Conservation (phyloP, 2,329 filamentous ascomycete genomes). For the Stemphylium lycopersici region DNA sequence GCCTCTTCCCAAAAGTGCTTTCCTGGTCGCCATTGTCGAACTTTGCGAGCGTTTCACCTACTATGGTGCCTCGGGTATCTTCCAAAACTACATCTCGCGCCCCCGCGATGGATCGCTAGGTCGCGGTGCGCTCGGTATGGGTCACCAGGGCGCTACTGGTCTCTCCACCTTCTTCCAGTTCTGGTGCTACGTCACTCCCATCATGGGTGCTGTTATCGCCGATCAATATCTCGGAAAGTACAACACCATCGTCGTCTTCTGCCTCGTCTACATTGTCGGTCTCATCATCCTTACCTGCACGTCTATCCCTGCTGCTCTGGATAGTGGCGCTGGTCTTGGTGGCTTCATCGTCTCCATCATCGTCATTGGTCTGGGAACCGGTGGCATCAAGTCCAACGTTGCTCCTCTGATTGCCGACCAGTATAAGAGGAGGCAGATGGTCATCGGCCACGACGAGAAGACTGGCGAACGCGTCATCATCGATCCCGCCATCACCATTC, state of each 20-base stretch:
- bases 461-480: slow-evolving; percentile 55
- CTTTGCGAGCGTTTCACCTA: slow-evolving; percentile 59
- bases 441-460: slow-evolving; percentile 50
- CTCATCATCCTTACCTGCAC: slow-evolving; percentile 71
- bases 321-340: slow-evolving; percentile 64
- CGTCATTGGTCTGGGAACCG: slow-evolving; percentile 74
- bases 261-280: slow-evolving; percentile 67
- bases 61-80: slow-evolving; percentile 54
- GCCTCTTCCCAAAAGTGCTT: slow-evolving; percentile 54
- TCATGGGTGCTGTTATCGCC: slow-evolving; percentile 58
- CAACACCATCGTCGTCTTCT: slow-evolving; percentile 73
- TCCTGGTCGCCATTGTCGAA: slow-evolving; percentile 57
- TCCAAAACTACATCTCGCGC: slow-evolving; percentile 58
- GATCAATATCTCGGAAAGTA: slow-evolving; percentile 75
- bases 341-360: slow-evolving; percentile 67
- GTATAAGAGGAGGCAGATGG: slow-evolving; percentile 52
- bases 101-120: slow-evolving; percentile 47
- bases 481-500: slow-evolving; percentile 55
- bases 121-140: slow-evolving; percentile 51
- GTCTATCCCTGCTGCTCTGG: slow-evolving; percentile 68
- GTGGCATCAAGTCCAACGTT: slow-evolving; percentile 84
- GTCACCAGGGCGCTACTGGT: slow-evolving; percentile 54
- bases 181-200: slow-evolving; percentile 43
- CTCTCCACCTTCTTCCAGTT: slow-evolving; percentile 55
- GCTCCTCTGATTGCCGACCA: slow-evolving; percentile 58